Conservation (phyloP, 495 filamentous ascomycete genomes). For the Extremus antarcticus region DNA sequence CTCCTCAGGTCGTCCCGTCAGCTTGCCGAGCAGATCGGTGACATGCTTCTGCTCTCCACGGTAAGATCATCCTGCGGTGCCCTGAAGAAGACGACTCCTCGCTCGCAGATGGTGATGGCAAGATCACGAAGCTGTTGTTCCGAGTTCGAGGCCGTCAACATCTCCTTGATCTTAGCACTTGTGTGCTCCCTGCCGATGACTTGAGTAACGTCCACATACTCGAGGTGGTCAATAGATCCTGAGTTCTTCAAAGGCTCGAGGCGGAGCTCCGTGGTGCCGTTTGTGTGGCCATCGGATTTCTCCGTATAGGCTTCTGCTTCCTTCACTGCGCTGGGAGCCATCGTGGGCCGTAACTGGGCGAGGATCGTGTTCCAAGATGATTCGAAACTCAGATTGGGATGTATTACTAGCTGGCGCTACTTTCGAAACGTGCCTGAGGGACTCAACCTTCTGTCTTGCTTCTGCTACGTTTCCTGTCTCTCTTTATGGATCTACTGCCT, state of each 20-base stretch:
- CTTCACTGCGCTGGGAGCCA: background rate
- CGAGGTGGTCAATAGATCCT: constrained; percentile 46
- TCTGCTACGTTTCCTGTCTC: too few relatives aligned
- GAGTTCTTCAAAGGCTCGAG: constrained; percentile 4
- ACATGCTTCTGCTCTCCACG: constrained; percentile 60
- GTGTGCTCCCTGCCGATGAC: constrained; percentile 58
- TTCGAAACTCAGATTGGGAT: background rate
- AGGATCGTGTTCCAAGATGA: too few relatives aligned
- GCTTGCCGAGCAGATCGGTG: constrained; percentile 51
- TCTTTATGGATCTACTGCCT: background rate
- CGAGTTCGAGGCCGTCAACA: constrained; percentile 43
- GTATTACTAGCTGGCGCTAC: background rate
- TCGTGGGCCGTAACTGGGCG: background rate
- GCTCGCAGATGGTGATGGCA: constrained; percentile 61
- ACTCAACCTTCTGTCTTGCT: too few relatives aligned
- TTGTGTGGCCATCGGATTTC: background rate
- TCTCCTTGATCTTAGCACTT: constrained; percentile 34
- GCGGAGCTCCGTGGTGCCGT: background rate
- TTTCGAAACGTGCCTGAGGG: background rate
- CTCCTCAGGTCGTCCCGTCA: constrained; percentile 38
- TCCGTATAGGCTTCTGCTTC: background rate
- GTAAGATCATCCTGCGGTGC: constrained; percentile 49
- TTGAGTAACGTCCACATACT: constrained; percentile 54
- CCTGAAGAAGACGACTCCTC: constrained; percentile 74
- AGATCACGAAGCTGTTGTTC: constrained; percentile 58